phyloP scores from a whole-genome alignment of 176 grass and related monocot species.

The Musa schizocarpa region DNA sequence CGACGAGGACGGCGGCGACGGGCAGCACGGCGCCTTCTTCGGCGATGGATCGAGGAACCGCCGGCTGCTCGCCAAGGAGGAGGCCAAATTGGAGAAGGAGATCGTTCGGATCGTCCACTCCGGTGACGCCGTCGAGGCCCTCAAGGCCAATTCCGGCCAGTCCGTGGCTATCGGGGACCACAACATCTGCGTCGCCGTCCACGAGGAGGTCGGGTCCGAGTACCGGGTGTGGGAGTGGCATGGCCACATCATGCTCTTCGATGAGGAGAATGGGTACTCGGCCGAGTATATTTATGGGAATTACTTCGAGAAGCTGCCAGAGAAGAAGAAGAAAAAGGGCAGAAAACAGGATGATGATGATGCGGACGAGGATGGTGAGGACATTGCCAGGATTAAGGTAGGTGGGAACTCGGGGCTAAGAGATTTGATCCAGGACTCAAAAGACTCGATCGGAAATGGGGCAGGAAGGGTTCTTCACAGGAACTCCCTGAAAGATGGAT shows the following conservation, averaged over 20 bases:
- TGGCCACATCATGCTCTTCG: conserved; percentile 92
- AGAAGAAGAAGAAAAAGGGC: conserved; percentile 43
- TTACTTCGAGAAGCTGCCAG: conserved; percentile 67
- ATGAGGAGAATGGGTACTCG: conserved; percentile 82
- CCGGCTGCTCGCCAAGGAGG: conserved; percentile 57
- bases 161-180: conserved; percentile 85
- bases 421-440: conserved; percentile 54
- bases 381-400: not conserved
- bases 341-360: conserved; percentile 39
- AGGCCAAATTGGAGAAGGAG: conserved; percentile 78
- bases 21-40: conserved; percentile 3
- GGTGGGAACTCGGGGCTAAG: conserved; percentile 44
- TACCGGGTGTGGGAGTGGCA: conserved; percentile 99
- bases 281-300: conserved; percentile 92
- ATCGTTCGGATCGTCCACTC: conserved; percentile 55
- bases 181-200: conserved; percentile 67
- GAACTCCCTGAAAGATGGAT: conserved; percentile 32
- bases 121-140: conserved; percentile 48
- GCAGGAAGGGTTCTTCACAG: conserved; percentile 47
- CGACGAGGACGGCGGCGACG: conserved; percentile 17
- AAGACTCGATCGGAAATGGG: conserved; percentile 17
- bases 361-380: not conserved
- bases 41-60: conserved; percentile 25
- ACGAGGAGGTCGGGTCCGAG: conserved; percentile 63
- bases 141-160: conserved; percentile 84